Evolutionary conservation across 768 basidiomycete genomes (phyloP).

Genomic region (Calvatia gigantea): DNA sequence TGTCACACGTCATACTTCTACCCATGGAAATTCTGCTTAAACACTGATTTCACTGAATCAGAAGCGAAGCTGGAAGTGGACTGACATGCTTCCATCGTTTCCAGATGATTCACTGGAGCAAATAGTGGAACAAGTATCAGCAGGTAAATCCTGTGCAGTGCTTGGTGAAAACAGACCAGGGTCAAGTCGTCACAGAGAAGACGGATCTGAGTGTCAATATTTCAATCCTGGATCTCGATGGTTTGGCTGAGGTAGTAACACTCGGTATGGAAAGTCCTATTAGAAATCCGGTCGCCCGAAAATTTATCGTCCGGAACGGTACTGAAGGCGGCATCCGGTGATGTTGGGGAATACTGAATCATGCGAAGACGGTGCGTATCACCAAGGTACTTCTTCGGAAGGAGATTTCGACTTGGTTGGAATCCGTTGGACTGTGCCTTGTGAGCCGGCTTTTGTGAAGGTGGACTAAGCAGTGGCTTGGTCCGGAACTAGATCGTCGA

Average conservation of each 20-base stretch:
- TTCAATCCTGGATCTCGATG: conserved; percentile 5
- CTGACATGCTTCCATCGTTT: not conserved
- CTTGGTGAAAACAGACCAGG: conserved; percentile 10
- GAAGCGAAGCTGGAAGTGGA: not conserved
- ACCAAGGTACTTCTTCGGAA: conserved; percentile 38
- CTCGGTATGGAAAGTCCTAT: conserved; percentile 10
- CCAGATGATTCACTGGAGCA: not conserved
- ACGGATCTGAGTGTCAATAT: not conserved
- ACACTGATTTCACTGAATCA: not conserved
- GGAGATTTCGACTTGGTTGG: conserved; percentile 40
- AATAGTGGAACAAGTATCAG: not conserved
- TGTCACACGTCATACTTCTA: conserved; percentile 3
- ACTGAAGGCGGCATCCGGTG: conserved; percentile 28
- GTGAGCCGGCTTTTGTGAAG: conserved; percentile 40
- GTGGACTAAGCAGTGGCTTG: conserved; percentile 42
- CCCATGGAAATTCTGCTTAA: not conserved
- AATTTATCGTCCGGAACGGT: not conserved
- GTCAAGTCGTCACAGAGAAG: conserved; percentile 5
- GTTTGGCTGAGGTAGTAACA: conserved; percentile 1
- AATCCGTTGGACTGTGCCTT: conserved; percentile 41
- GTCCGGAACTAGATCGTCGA: conserved; percentile 43
- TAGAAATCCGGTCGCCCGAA: conserved; percentile 7
- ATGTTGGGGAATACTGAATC: too few species aligned
- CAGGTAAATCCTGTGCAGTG: not conserved
- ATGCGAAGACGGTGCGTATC: conserved; percentile 33